Evolutionary conservation across 805 yeast species (phyloP).

Genomic region (Candida maesae): DNA sequence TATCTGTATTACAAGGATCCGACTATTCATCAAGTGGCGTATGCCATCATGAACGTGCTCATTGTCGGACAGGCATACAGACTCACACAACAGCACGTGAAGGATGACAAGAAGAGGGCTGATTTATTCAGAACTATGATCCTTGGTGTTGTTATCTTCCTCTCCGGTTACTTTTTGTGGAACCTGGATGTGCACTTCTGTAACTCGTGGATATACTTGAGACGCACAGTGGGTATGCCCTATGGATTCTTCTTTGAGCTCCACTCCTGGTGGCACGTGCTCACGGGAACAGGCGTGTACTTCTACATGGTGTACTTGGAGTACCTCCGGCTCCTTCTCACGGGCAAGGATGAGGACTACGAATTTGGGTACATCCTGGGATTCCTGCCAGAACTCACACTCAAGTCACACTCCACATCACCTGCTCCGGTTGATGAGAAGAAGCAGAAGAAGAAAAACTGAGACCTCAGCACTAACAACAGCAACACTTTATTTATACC

Average conservation of each 20-base stretch:
- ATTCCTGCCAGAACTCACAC: slow-evolving; percentile 49
- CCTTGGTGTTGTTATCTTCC: slow-evolving; percentile 59
- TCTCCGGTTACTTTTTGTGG: slow-evolving; percentile 81
- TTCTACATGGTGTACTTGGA: slow-evolving; percentile 78
- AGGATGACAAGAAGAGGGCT: slow-evolving; percentile 41
- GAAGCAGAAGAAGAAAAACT: no score
- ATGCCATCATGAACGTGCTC: slow-evolving; percentile 71
- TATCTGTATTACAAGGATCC: slow-evolving; percentile 78
- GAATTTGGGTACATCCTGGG: slow-evolving; percentile 55
- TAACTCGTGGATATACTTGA: slow-evolving; percentile 45
- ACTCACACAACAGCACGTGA: slow-evolving; percentile 51
- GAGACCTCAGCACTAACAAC: no score
- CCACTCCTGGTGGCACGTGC: slow-evolving; percentile 97
- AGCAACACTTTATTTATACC: no score
- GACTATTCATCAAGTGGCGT: slow-evolving; percentile 82
- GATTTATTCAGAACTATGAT: slow-evolving; percentile 53
- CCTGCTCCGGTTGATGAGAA: no score
- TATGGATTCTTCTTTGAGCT: slow-evolving; percentile 83
- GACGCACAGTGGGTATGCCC: slow-evolving; percentile 76
- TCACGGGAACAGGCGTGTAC: slow-evolving; percentile 86
- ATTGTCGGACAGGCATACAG: slow-evolving; percentile 59
- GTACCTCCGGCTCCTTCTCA: slow-evolving; percentile 64
- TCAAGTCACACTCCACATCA: slow-evolving; percentile 2
- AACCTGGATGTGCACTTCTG: slow-evolving; percentile 85
- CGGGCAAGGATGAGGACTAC: slow-evolving; percentile 52